Evolutionary conservation across 148 eudicot species (phyloP), one percentile per base, ranked within the genome.

Genomic region (Rhododendron vialii): DNA sequence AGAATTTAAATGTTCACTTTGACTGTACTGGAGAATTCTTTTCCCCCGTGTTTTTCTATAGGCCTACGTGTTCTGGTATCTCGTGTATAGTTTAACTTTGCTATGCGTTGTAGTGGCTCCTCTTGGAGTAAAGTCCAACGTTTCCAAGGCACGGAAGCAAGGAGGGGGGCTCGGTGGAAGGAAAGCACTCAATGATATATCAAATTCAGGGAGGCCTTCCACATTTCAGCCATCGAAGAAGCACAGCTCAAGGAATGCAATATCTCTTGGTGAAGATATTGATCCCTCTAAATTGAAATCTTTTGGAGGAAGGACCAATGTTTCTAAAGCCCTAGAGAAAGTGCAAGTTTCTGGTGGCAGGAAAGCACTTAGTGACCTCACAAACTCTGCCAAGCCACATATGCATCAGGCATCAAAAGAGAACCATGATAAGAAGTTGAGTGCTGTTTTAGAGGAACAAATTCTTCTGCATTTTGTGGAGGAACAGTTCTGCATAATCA

Each of bases 401-500:
- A 45, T 84, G 18, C 84, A 85, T 59, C 83, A 82, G 78, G 81
- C 77, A 20, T 26, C 89, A 4, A 88, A 84, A 80, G 86, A 88
- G 83, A 88, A 78, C 48, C 81, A 11, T 43, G 73, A 15, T 33
- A 85, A 87, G 87, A 90, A 90, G 83, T 74, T 87, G 87, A 86
- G 57, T 73, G 87, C 83, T 78, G 76, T 83, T 81, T 85, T 82
- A 30, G 91, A 86, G 79, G 80, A 85, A 71, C 84, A 78, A 80
- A 50, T 24, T 30, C 59, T 87, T 74, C 84, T 87, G 5, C 13
- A 22, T 85, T 24, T 80, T 48, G 86, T 41, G 1, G 90, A 84
- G 63, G 96, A 94, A 82, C 83, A 88, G 5, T 88, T 84, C 87
- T 90, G 65, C 96, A 94, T 88, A 89, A 92, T 84, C 96, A 94